phyloP scores from a whole-genome alignment of 768 basidiomycete genomes.

The Mycena maculata region DNA sequence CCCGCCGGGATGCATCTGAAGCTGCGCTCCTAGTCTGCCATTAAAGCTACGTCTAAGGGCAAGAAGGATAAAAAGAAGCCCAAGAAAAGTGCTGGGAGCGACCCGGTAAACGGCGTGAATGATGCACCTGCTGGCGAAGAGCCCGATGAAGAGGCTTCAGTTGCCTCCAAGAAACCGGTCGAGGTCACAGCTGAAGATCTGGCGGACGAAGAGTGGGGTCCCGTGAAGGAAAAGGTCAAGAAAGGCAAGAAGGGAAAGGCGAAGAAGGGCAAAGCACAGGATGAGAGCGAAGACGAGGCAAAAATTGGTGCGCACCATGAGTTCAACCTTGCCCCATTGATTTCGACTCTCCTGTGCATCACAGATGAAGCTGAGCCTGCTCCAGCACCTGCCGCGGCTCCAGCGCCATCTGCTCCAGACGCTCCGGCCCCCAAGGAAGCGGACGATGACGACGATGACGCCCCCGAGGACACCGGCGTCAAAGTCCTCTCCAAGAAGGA shows the following conservation, averaged over 20 bases:
- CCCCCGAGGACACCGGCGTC: constrained; percentile 66
- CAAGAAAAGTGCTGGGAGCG: constrained; percentile 45
- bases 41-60: constrained; percentile 65
- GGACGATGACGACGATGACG: constrained; percentile 61
- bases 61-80: constrained; percentile 69
- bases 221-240: constrained; percentile 71
- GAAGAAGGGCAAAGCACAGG: constrained; percentile 57
- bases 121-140: constrained; percentile 42
- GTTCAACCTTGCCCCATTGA: neutral
- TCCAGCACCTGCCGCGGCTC: constrained; percentile 33
- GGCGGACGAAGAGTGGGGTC: constrained; percentile 80
- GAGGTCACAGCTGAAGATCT: constrained; percentile 52
- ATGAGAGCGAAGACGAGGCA: constrained; percentile 50
- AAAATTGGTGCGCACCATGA: constrained; percentile 33
- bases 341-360: constrained; percentile 28
- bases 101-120: constrained; percentile 46
- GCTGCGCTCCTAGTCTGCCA: constrained; percentile 60
- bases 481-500: constrained; percentile 93
- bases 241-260: constrained; percentile 71
- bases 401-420: constrained; percentile 37
- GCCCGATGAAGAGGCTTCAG: constrained; percentile 39
- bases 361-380: constrained; percentile 41
- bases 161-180: constrained; percentile 33
- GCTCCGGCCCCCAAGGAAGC: constrained; percentile 45
- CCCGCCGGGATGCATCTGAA: constrained; percentile 19